Base-by-base conservation (phyloP, 495 filamentous ascomycete species). In the Neurospora sublineolata region DNA sequence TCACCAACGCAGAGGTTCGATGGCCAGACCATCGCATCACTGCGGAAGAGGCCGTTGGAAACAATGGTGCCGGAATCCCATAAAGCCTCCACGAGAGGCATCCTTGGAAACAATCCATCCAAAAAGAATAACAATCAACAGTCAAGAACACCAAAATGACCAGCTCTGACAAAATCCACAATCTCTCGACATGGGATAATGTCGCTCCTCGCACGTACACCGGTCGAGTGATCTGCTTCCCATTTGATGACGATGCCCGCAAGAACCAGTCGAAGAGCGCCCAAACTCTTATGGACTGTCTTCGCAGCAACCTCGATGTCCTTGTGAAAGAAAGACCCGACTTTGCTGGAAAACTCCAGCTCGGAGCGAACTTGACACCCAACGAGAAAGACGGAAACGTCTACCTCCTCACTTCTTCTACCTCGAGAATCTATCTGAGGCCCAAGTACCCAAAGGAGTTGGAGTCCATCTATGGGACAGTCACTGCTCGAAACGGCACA, bases 121-220 rank as follows among this genome's bases (percentile, higher is more conserved):
- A 4, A 12, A 30, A 14, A 27, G 8, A 60, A 30, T 30, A 64
- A 33, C 52, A 9, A 0, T 10, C 2, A 16, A 9, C 52, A 16
- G 6, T 8, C 23, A 30, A 14, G 2, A 33, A 33, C 4, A 16
- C 23, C 52, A 60, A 64, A 64, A 64, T 64, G 52, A 33, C 20
- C n/a, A 33, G 41, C 9, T 8, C 58, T 33, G 20, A 33, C 23
- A 1, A 30, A 1, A 20, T 58, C 0, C 37, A 37, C 4, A 11
- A 69, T 52, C 72, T 81, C 3, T 81, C 79, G 33, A 72, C 77
- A 16, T 81, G 77, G 74, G 77, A 81, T 72, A 78, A 81, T 69
- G 76, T 73, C 40, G 75, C 78, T 46, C 77, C 78, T 71, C 78
- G 78, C 4, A 75, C 73, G 23, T 81, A 80, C 73, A 80, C 77